Conservation (phyloP, 768 basidiomycete genomes). For the Pholiota conissans region DNA sequence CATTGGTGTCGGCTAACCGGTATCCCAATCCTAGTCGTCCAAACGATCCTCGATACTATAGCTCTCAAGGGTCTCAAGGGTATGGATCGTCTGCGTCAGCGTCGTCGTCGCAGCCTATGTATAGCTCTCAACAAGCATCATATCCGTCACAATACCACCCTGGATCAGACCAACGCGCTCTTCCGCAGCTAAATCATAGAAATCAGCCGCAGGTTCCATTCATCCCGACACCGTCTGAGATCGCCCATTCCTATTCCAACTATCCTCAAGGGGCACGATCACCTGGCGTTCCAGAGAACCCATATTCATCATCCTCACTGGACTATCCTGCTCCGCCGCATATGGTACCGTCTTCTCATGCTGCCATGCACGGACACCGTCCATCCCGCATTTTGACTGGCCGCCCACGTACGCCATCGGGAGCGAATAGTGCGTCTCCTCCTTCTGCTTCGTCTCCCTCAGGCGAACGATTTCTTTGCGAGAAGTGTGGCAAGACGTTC, state of each 20-base stretch:
- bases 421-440: slow-evolving; percentile 31
- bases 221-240: slow-evolving; percentile 35
- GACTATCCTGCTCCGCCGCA: slow-evolving; percentile 28
- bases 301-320: slow-evolving; percentile 21
- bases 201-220: slow-evolving; percentile 23
- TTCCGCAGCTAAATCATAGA: slow-evolving; percentile 15
- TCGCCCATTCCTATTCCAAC: slow-evolving; percentile 30
- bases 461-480: slow-evolving; percentile 70
- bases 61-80: slow-evolving; percentile 20
- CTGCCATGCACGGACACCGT: slow-evolving; percentile 28
- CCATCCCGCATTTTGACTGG: slow-evolving; percentile 39
- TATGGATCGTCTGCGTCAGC: slow-evolving; percentile 23
- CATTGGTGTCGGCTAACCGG: slow-evolving; percentile 27
- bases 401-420: slow-evolving; percentile 39
- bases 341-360: slow-evolving; percentile 30
- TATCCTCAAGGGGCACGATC: slow-evolving; percentile 25
- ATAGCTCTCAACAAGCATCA: slow-evolving; percentile 18
- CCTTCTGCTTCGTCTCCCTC: slow-evolving; percentile 38
- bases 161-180: slow-evolving; percentile 20
- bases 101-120: slow-evolving; percentile 13
- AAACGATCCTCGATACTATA: slow-evolving; percentile 24
- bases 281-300: slow-evolving; percentile 20
- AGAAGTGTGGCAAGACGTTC: slow-evolving; percentile 77
- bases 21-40: slow-evolving; percentile 25
- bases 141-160: slow-evolving; percentile 22